Conservation (phyloP, 1,284 basidiomycete genomes). For the Golubevia sp. region DNA sequence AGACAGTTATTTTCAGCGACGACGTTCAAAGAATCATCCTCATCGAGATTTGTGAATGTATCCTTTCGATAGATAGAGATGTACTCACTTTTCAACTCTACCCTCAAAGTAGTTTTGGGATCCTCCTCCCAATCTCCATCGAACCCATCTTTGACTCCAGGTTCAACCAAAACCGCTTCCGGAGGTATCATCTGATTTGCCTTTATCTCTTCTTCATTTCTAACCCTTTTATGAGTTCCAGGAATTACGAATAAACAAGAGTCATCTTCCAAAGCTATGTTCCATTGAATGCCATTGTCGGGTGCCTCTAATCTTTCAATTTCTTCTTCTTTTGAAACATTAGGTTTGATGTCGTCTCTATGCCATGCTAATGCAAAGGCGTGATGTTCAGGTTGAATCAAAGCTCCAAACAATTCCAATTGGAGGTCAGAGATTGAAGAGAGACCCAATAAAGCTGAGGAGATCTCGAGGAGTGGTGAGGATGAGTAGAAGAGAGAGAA, state of each 20-base stretch:
- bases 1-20: neutral
- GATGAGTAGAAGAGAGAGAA: conserved; percentile 29
- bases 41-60: neutral
- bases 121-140: conserved; percentile 67
- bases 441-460: conserved; percentile 20
- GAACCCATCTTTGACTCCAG: neutral
- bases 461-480: conserved; percentile 29
- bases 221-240: conserved; percentile 69
- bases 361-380: conserved; percentile 81
- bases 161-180: neutral
- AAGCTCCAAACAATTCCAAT: conserved; percentile 76
- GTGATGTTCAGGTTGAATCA: conserved; percentile 73
- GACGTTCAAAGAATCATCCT: neutral
- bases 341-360: conserved; percentile 75
- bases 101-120: conserved; percentile 68
- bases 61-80: no score
- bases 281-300: conserved; percentile 80
- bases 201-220: conserved; percentile 68
- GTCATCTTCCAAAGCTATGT: conserved; percentile 77
- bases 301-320: conserved; percentile 68
- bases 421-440: conserved; percentile 15
- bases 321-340: conserved; percentile 73
- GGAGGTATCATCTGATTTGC: conserved; percentile 36
- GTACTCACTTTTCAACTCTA: conserved; percentile 70
- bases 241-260: conserved; percentile 77